These are phyloP conservation scores for Monosporascus sp. DNA, from an alignment of 2,329 filamentous ascomycete genomes.

Conservation along the genomic window DNA sequence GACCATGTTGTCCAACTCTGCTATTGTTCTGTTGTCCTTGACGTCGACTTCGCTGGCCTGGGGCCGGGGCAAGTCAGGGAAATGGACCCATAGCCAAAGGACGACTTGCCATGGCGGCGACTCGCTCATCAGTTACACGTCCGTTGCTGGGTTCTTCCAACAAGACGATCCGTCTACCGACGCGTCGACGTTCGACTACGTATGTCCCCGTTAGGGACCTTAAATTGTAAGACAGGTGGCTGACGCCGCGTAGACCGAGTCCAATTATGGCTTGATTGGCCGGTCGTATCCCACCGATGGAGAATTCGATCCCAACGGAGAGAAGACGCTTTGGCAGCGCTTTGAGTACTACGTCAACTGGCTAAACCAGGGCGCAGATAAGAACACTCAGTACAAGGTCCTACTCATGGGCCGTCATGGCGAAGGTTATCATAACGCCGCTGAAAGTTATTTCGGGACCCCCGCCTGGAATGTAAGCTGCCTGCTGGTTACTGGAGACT, in stretches of 20 bases:
- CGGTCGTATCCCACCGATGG: constrained; percentile 54
- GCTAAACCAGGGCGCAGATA: constrained; percentile 43
- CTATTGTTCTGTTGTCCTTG: constrained; percentile 15
- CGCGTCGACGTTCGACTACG: constrained; percentile 58
- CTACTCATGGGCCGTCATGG: constrained; percentile 66
- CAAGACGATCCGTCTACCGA: constrained; percentile 57
- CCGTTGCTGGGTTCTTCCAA: constrained; percentile 57
- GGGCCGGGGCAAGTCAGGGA: constrained; percentile 17
- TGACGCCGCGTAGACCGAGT: constrained; percentile 39
- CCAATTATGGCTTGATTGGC: constrained; percentile 63
- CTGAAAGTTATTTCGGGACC: constrained; percentile 62
- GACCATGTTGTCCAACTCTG: constrained; percentile 11
- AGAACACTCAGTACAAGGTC: constrained; percentile 56
- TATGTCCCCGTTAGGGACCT: constrained; percentile 29
- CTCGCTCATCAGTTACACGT: constrained; percentile 51
- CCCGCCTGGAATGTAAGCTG: constrained; percentile 60
- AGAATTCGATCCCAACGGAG: constrained; percentile 30
- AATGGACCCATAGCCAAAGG: constrained; percentile 11
- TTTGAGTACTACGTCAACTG: constrained; percentile 53
- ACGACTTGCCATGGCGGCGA: constrained; percentile 10
- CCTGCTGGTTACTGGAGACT: too few species aligned
- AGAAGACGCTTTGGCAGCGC: constrained; percentile 59
- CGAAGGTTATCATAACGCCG: constrained; percentile 59
- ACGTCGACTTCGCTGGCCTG: constrained; percentile 14
- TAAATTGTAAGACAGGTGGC: background rate